These are phyloP conservation scores for Gossypium australe DNA, from an alignment of 345 rosid genomes.

Conservation along the genomic window DNA sequence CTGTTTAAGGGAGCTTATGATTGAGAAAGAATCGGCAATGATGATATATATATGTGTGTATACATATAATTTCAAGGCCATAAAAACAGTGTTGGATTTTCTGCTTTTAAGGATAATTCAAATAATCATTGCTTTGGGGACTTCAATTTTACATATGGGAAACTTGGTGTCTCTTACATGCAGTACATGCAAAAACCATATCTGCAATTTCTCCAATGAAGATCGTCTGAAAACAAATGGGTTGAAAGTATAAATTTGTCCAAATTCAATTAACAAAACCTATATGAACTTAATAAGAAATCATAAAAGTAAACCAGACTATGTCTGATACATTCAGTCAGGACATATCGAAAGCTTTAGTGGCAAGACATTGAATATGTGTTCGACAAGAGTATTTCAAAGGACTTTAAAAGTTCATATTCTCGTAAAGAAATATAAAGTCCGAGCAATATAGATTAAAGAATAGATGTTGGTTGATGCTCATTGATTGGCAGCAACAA, in stretches of 20 bases:
- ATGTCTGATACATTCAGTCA: neutral
- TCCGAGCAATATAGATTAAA: neutral
- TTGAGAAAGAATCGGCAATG: neutral
- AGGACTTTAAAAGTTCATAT: too few relatives aligned
- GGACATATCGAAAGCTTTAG: neutral
- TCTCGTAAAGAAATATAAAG: neutral
- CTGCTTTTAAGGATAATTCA: neutral
- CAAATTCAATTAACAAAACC: slow-evolving; percentile 1
- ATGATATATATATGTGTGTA: neutral
- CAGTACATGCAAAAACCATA: neutral
- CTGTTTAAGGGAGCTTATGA: neutral
- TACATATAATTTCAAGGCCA: neutral
- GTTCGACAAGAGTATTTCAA: neutral
- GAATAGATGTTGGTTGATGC: too few relatives aligned
- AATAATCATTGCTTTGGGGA: neutral
- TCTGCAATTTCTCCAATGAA: neutral
- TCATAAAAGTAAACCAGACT: neutral
- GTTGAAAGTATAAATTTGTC: neutral
- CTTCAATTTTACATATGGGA: neutral
- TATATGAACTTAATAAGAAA: neutral
- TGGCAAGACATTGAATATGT: neutral
- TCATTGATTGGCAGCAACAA: neutral
- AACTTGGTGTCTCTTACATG: neutral
- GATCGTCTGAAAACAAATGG: neutral
- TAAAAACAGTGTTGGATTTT: neutral